Evolutionary conservation across 257 asterid genomes (phyloP).

Genomic region (Forsythia suspensa): DNA sequence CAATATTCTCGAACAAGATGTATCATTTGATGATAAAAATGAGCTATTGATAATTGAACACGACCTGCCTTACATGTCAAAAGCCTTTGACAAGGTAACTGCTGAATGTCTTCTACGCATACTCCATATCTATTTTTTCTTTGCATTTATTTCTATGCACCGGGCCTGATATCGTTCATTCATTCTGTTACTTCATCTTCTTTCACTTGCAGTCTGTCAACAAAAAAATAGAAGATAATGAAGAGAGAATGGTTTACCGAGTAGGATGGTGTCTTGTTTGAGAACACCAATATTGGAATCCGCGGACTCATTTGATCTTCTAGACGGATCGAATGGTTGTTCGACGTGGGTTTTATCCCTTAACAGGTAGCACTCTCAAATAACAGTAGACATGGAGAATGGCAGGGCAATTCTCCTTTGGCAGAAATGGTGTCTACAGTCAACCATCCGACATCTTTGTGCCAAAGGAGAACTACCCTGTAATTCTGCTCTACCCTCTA

Average conservation of each 20-base stretch:
- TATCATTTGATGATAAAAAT: no score
- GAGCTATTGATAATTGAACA: neutral
- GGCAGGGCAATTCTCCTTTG: conserved; percentile 69
- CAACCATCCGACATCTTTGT: conserved; percentile 11
- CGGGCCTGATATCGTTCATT: no score
- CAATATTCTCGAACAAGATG: no score
- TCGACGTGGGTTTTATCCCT: no score
- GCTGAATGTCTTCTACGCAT: neutral
- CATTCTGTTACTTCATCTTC: conserved; percentile 13
- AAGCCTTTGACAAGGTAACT: neutral
- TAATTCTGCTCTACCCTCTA: conserved; percentile 34
- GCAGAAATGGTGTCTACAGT: conserved; percentile 25
- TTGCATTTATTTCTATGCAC: no score
- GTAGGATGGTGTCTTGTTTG: neutral
- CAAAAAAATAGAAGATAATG: neutral
- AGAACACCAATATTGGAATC: no score
- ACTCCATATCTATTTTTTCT: neutral
- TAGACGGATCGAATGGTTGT: no score
- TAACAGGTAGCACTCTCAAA: neutral
- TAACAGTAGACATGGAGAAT: conserved; percentile 30
- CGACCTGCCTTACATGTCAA: neutral
- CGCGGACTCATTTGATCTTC: no score
- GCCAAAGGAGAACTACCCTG: conserved; percentile 43
- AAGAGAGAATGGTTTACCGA: conserved; percentile 8
- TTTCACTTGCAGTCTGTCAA: neutral